Evolutionary conservation across 2,329 filamentous ascomycete genomes (phyloP).

Genomic region (Lecanicillium sp.): DNA sequence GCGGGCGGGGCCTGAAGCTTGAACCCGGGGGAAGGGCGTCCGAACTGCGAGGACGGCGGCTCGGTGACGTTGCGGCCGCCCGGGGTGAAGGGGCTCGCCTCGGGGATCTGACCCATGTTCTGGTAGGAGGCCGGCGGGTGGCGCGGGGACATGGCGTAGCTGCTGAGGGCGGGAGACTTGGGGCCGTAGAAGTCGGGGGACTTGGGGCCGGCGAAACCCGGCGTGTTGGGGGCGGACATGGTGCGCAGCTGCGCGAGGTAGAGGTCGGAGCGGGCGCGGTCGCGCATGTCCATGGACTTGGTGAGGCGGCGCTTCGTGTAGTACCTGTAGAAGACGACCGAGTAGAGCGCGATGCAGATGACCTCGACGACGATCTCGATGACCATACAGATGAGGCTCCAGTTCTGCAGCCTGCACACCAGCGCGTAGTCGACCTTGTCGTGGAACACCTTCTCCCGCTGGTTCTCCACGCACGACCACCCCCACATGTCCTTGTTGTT

Average conservation of each 20-base stretch:
- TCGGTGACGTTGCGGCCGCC: slow-evolving; percentile 49
- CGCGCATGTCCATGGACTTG: slow-evolving; percentile 94
- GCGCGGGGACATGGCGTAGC: slow-evolving; percentile 52
- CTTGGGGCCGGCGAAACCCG: slow-evolving; percentile 67
- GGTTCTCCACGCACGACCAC: slow-evolving; percentile 93
- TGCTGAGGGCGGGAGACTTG: slow-evolving; percentile 39
- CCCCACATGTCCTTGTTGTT: slow-evolving; percentile 91
- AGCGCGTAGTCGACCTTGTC: slow-evolving; percentile 83
- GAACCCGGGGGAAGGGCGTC: slow-evolving; percentile 54
- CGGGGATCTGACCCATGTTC: slow-evolving; percentile 40
- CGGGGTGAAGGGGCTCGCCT: slow-evolving; percentile 43
- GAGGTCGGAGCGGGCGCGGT: slow-evolving; percentile 88
- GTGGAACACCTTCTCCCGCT: slow-evolving; percentile 67
- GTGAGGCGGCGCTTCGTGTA: slow-evolving; percentile 92
- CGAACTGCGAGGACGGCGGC: slow-evolving; percentile 59
- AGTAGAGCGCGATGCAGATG: slow-evolving; percentile 88
- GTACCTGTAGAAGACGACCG: slow-evolving; percentile 92
- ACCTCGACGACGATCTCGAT: slow-evolving; percentile 93
- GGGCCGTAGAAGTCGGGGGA: slow-evolving; percentile 44
- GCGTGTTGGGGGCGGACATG: slow-evolving; percentile 92
- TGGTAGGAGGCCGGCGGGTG: slow-evolving; percentile 54
- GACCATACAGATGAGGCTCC: slow-evolving; percentile 91
- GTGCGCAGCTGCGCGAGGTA: slow-evolving; percentile 81
- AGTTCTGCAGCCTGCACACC: slow-evolving; percentile 88
- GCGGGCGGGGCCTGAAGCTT: slow-evolving; percentile 78